Conservation (phyloP, 2,329 filamentous ascomycete species). For the Aspergillus floridensis region DNA sequence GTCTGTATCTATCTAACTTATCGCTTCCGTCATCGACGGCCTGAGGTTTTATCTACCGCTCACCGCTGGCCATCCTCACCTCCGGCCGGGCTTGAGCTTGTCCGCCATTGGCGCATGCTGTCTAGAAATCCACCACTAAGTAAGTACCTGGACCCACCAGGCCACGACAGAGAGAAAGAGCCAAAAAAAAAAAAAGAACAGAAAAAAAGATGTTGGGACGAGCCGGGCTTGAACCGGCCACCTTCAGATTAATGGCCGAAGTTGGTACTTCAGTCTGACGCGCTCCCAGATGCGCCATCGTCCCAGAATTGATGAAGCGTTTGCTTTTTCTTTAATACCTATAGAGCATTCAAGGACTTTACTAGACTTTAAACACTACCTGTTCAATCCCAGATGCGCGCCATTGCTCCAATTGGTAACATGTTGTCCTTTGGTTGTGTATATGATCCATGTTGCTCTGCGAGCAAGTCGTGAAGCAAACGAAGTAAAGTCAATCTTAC, state of each 20-base stretch:
- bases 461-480: too few relatives aligned
- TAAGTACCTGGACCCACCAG: background rate
- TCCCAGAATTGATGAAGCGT: background rate
- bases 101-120: background rate
- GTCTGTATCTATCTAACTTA: background rate
- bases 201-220: background rate
- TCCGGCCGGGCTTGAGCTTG: background rate
- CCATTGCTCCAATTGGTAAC: background rate
- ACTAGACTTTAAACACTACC: too few relatives aligned
- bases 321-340: rapidly evolving
- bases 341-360: too few relatives aligned
- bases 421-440: too few relatives aligned
- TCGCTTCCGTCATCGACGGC: background rate
- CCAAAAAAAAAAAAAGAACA: background rate
- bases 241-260: background rate
- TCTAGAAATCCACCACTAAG: background rate
- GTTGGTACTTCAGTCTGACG: background rate
- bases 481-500: too few relatives aligned
- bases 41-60: background rate
- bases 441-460: too few relatives aligned
- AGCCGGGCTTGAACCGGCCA: background rate
- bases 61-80: background rate
- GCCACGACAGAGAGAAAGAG: background rate
- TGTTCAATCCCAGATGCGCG: too few relatives aligned
- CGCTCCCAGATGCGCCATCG: background rate